Conservation (phyloP, 1,284 basidiomycete species). For the Ceratobasidium theobromae region DNA sequence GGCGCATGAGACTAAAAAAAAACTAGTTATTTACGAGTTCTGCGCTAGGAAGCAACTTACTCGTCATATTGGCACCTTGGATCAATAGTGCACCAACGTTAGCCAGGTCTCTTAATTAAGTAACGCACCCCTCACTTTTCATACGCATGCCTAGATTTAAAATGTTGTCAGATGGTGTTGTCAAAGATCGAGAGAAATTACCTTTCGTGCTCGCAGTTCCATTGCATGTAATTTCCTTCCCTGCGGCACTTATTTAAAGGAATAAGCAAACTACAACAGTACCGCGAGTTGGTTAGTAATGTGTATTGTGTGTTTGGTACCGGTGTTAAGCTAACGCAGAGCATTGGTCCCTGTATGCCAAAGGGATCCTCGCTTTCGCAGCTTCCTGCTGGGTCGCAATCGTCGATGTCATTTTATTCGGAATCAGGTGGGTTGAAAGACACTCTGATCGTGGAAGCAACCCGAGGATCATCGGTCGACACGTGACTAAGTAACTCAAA, state of each 20-base stretch:
- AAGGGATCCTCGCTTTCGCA: slow-evolving; percentile 71
- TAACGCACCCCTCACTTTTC: slow-evolving; percentile 61
- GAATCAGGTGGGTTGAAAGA: background rate
- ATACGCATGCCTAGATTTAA: slow-evolving; percentile 53
- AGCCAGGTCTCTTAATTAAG: slow-evolving; percentile 15
- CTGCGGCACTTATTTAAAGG: slow-evolving; percentile 81
- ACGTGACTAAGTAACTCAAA: background rate
- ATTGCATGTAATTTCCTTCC: slow-evolving; percentile 70
- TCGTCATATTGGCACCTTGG: slow-evolving; percentile 86
- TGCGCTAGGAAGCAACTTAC: slow-evolving; percentile 52
- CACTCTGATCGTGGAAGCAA: background rate
- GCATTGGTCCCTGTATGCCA: slow-evolving; percentile 88
- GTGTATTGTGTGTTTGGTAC: too few relatives aligned
- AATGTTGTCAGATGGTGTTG: background rate
- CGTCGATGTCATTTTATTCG: slow-evolving; percentile 51
- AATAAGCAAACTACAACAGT: slow-evolving; percentile 66
- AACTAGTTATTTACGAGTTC: background rate
- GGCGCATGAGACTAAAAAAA: slow-evolving; percentile 67
- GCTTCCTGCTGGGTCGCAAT: slow-evolving; percentile 84
- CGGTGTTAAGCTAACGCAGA: slow-evolving; percentile 68
- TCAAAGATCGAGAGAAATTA: slow-evolving; percentile 35
- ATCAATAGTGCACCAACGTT: slow-evolving; percentile 1
- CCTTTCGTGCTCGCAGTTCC: slow-evolving; percentile 81
- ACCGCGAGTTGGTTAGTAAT: background rate
- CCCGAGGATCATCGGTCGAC: background rate